Conservation (phyloP, 2,329 filamentous ascomycete genomes). For the Dothiorella sarmentorum region DNA sequence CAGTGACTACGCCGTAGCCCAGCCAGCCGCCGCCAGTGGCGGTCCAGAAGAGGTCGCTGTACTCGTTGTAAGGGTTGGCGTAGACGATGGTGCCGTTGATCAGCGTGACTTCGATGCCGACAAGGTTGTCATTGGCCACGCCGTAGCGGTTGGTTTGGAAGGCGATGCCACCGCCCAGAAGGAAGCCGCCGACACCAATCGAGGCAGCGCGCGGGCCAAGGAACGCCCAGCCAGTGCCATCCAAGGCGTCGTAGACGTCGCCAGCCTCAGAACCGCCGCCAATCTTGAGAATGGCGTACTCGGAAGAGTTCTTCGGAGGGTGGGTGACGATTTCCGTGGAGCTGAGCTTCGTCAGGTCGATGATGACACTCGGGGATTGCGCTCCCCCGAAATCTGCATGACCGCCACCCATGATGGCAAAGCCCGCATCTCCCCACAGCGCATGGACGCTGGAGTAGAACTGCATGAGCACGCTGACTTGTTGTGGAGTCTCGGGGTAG, state of each 20-base stretch:
- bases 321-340: neutral
- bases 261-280: constrained; percentile 32
- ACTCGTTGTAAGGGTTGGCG: constrained; percentile 32
- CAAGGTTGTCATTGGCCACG: constrained; percentile 26
- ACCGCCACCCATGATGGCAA: constrained; percentile 16
- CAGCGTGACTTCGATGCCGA: constrained; percentile 35
- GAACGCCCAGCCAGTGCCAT: constrained; percentile 19
- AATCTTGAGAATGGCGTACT: constrained; percentile 3
- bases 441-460: constrained; percentile 11
- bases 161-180: constrained; percentile 31
- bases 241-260: constrained; percentile 33
- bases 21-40: constrained; percentile 44
- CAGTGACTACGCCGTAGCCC: constrained; percentile 44
- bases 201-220: constrained; percentile 27
- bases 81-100: constrained; percentile 38
- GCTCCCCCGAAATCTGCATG: constrained; percentile 10
- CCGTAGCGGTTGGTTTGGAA: constrained; percentile 26
- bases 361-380: constrained; percentile 12
- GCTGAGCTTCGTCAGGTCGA: neutral
- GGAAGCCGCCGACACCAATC: constrained; percentile 31
- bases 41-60: constrained; percentile 35
- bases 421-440: constrained; percentile 1
- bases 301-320: constrained; percentile 2
- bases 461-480: constrained; percentile 14
- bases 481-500: constrained; percentile 7